Percentiles rank a stretch among this genome's conserved stretches.
Evolutionary conservation across 2,329 filamentous ascomycete genomes (phyloP).

Genomic region (Diaporthe citrichinensis): DNA sequence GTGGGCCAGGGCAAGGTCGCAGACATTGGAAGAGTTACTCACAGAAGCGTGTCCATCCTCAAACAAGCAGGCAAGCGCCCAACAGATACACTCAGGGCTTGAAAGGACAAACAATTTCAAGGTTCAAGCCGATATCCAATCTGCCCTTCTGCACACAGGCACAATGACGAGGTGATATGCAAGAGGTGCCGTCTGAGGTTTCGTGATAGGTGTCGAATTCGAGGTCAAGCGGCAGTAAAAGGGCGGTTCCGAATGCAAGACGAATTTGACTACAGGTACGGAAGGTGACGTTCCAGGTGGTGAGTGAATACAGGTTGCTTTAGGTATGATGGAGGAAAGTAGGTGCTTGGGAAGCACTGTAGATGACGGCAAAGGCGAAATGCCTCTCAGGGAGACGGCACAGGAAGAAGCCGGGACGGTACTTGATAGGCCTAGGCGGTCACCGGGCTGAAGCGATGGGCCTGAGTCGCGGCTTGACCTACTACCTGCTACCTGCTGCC

Average conservation of each 20-base stretch:
- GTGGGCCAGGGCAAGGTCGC: neutral
- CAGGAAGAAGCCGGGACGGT: constrained; percentile 18
- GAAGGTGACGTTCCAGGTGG: neutral
- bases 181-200: neutral
- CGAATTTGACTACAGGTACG: neutral
- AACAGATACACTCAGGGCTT: neutral
- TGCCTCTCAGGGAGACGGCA: constrained; percentile 14
- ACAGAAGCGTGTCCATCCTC: constrained; percentile 52
- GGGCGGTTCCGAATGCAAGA: neutral
- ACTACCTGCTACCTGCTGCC: neutral
- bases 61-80: constrained; percentile 3
- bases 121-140: constrained; percentile 1
- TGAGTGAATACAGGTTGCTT: constrained; percentile 12
- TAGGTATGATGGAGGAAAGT: neutral
- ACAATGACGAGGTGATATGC: constrained; percentile 3
- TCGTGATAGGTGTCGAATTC: neutral
- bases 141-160: constrained; percentile 1
- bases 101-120: neutral
- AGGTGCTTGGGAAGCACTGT: neutral
- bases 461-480: constrained; percentile 23
- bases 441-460: neutral
- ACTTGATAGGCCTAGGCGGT: constrained; percentile 10
- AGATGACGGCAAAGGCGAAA: neutral
- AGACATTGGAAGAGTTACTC: constrained; percentile 41
- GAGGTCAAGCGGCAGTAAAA: neutral